These are phyloP conservation scores for Centaurea solstitialis DNA, from an alignment of 129 eudicot species.

Conservation along the genomic window DNA sequence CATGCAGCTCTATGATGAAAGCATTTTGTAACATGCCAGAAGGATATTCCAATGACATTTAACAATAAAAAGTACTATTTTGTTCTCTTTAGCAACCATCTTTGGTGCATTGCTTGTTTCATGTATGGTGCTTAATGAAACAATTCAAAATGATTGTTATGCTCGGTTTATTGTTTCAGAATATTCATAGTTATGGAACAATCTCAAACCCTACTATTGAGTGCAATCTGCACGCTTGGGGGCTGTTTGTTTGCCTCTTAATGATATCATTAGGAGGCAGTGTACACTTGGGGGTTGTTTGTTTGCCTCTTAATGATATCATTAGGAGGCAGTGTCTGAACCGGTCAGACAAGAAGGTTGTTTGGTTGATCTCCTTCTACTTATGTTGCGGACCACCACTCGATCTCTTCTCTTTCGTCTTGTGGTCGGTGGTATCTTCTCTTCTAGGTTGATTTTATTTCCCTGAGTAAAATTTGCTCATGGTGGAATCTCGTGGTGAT, in stretches of 20 bases:
- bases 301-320: neutral
- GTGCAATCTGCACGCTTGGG: neutral
- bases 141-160: constrained; percentile 4
- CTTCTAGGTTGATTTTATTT: too few relatives aligned
- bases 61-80: neutral
- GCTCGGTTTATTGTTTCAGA: neutral
- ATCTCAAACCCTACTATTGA: neutral
- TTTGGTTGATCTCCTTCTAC: too few relatives aligned
- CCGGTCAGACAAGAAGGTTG: too few relatives aligned
- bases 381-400: too few relatives aligned
- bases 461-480: too few relatives aligned
- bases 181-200: neutral
- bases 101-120: neutral
- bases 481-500: too few relatives aligned
- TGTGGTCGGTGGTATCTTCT: too few relatives aligned
- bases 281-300: neutral
- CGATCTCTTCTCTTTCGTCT: too few relatives aligned
- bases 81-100: neutral
- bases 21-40: constrained; percentile 76
- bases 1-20: constrained; percentile 69
- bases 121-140: neutral
- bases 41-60: constrained; percentile 47
- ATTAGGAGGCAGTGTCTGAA: too few relatives aligned
- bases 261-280: too few relatives aligned
- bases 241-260: neutral